Base-by-base conservation (phyloP, 345 rosid species). In the Dipteronia sinensis region DNA sequence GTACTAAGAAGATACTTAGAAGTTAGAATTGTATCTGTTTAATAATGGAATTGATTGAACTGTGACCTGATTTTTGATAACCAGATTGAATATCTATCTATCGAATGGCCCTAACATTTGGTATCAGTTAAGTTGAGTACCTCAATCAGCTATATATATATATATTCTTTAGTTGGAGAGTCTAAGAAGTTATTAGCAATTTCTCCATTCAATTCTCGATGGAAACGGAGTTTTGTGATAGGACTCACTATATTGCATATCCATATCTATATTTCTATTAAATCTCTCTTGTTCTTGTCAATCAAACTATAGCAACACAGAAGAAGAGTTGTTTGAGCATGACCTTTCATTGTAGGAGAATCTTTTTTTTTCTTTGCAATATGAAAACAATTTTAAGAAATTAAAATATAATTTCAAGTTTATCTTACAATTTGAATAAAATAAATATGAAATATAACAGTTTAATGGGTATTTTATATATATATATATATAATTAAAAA, bases 21-120 rank as follows among this genome's bases (percentile, higher is more conserved):
- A 23, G 31, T 22, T 44, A 23, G 53, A 68, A 46, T 47, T 69
- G 20, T 2, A 15, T 15, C 15, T 4, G 16, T 19, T 70, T n/a
- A n/a, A n/a, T 70, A n/a, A 51, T 49, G 17, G 12, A 49, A 13
- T 74, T 74, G 69, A 74, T 46, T 5, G 46, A 10, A 74, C 61
- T 44, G 17, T 11, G 7, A n/a, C 51, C 63, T 51, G 65, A 65
- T 65, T 49, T 6, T 65, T 29, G 8, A 31, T 27, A 27, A 75
- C 58, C 38, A 3, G 53, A 73, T 31, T 31, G 38, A 34, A 40
- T 22, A 55, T 59, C 51, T 38, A 34, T 34, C 38, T 34, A 34
- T 34, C 6, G 40, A 74, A 61, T 3, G 25, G 23, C 12, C 69
- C 67, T 46, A 74, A 2, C 22, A 63, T 63, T 47, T 17, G 69